Evolutionary conservation across 2,329 filamentous ascomycete genomes (phyloP).

Genomic region (Monilinia polystroma): DNA sequence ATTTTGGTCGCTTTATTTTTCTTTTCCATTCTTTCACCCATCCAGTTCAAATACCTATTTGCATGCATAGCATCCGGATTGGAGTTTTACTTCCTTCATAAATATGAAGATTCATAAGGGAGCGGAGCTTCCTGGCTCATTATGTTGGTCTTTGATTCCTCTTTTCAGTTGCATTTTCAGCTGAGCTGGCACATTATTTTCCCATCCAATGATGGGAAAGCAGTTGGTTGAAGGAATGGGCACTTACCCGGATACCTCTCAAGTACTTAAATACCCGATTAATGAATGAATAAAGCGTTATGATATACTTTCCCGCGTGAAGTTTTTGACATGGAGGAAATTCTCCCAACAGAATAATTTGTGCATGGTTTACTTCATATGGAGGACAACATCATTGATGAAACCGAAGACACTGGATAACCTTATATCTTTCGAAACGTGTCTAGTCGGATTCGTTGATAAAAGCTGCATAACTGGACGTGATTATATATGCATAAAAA

Average conservation of each 20-base stretch:
- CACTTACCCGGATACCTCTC: neutral
- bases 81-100: constrained; percentile 12
- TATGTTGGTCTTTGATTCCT: neutral
- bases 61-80: constrained; percentile 16
- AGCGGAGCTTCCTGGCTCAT: constrained; percentile 4
- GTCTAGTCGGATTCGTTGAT: neutral
- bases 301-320: neutral
- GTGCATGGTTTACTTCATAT: neutral
- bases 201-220: neutral
- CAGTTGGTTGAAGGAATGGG: neutral
- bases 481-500: constrained; percentile 2
- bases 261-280: constrained; percentile 6
- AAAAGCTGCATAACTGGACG: neutral
- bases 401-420: neutral
- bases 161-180: neutral
- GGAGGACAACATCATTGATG: neutral
- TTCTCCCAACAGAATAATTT: neutral
- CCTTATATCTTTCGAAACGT: neutral
- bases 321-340: neutral
- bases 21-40: constrained; percentile 3
- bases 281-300: constrained; percentile 4
- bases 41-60: constrained; percentile 19
- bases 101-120: constrained; percentile 12
- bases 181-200: neutral
- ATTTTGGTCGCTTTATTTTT: constrained; percentile 12